These are phyloP conservation scores for Intubia oerlemansii DNA, from an alignment of 2,329 filamentous ascomycete genomes.

Conservation along the genomic window DNA sequence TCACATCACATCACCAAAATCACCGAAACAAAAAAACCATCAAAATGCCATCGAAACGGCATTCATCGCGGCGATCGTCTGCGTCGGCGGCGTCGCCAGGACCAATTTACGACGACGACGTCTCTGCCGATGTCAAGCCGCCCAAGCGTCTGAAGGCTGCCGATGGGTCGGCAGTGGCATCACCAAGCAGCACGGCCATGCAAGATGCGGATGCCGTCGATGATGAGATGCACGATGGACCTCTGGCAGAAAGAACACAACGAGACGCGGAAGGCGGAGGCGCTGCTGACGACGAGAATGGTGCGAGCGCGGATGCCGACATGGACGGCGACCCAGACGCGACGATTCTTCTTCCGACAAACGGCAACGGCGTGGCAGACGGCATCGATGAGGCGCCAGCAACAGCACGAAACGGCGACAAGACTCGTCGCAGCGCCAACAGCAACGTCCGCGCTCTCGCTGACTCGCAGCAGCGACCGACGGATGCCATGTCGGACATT, in stretches of 20 bases:
- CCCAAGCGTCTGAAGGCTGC: slow-evolving; percentile 26
- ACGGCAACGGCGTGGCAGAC: neutral
- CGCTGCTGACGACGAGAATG: neutral
- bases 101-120: slow-evolving; percentile 25
- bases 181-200: slow-evolving; percentile 16
- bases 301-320: neutral
- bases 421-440: neutral
- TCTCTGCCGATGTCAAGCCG: slow-evolving; percentile 19
- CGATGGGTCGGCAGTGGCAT: slow-evolving; percentile 22
- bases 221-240: slow-evolving; percentile 3
- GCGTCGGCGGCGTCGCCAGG: slow-evolving; percentile 25
- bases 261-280: neutral
- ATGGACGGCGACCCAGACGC: neutral
- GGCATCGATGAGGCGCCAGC: neutral
- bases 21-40: too few relatives aligned
- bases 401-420: too few relatives aligned
- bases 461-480: too few relatives aligned
- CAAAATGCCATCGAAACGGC: slow-evolving; percentile 10
- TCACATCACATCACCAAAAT: too few relatives aligned
- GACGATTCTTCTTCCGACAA: slow-evolving; percentile 7
- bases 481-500: slow-evolving; percentile 46
- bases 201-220: slow-evolving; percentile 3
- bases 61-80: slow-evolving; percentile 20
- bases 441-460: slow-evolving; percentile 5
- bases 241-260: too few relatives aligned